Base-by-base conservation (phyloP, 2,329 filamentous ascomycete genomes). In the Rutstroemia sydowiana region DNA sequence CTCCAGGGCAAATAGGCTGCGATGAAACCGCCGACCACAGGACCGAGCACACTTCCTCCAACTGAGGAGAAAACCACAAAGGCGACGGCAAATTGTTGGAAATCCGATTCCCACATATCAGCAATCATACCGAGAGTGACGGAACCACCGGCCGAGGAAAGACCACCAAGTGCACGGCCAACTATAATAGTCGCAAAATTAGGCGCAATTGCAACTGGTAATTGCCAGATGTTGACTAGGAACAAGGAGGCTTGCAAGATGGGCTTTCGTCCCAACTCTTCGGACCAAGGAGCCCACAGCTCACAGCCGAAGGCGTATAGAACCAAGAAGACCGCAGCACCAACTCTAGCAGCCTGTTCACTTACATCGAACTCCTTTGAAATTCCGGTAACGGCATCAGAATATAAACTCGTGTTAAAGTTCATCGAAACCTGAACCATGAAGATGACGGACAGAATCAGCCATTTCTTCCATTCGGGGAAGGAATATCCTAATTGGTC, bases 261-360 rank as follows among this genome's bases (percentile, higher is more conserved):
- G 1, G 84, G 84, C 72, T 82, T 86, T 45, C 88, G 80, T 18
- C 88, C 88, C 45, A 92, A 74, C 63, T 93, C 88, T 66, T 95
- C 88, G 42, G 81, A 87, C 86, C 88, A 93, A 0, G 88, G 88
- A 0, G 88, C 88, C 88, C 88, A 93, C 0, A 92, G 75, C 68
- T 93, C 88, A 66, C 88, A 93, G 32, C 88, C 88, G 65, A 93
- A 91, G 34, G 87, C 88, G 66, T 95, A 93, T 2, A 83, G 68
- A 46, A 93, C 76, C 36, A 95, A 70, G 70, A 92, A 93, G 56
- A 90, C 79, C 70, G 87, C 84, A 54, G 87, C 85, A 65, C 88
- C 88, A 52, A 80, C 78, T 50, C 87, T 79, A 4, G 84, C 87
- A 3, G 78, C 81, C 66, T 88, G 85, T 26, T 72, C 71, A 55